Conservation (phyloP, 805 yeast species). For the Lipomyces mesembrius region DNA sequence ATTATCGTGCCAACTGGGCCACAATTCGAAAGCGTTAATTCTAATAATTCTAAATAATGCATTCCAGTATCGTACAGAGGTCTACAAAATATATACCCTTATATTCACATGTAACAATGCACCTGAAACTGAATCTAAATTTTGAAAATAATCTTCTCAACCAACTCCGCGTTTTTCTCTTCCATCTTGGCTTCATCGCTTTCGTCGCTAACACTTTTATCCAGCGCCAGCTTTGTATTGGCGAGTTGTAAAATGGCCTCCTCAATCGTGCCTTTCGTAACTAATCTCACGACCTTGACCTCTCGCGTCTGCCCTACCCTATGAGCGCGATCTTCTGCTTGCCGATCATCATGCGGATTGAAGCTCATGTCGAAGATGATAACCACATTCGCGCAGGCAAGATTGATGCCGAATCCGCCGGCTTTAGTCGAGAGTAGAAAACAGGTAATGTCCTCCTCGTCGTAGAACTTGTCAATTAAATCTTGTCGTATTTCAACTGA, state of each 20-base stretch:
- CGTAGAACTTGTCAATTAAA: slow-evolving; percentile 84
- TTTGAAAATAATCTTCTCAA: slow-evolving; percentile 46
- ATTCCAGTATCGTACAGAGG: neutral
- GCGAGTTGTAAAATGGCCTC: slow-evolving; percentile 87
- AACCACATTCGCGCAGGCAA: slow-evolving; percentile 93
- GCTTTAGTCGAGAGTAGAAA: slow-evolving; percentile 92
- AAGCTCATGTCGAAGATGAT: slow-evolving; percentile 91
- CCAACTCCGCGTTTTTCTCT: slow-evolving; percentile 46
- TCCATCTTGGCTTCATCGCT: slow-evolving; percentile 43
- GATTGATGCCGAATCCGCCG: slow-evolving; percentile 97
- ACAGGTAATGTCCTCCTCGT: slow-evolving; percentile 78
- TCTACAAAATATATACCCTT: neutral
- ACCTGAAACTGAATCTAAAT: neutral
- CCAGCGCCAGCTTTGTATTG: slow-evolving; percentile 86
- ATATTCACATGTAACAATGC: neutral
- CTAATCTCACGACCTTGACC: slow-evolving; percentile 76
- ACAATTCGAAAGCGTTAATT: neutral
- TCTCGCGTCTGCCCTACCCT: slow-evolving; percentile 92
- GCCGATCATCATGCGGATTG: slow-evolving; percentile 98
- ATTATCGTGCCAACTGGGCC: neutral
- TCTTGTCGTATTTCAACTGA: slow-evolving; percentile 92
- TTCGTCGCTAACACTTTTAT: slow-evolving; percentile 53
- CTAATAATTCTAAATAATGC: neutral
- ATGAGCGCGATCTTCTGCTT: slow-evolving; percentile 98
- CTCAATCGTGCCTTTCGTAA: slow-evolving; percentile 78